phyloP scores from a whole-genome alignment of 371 early-diverging fungal species.

The Mucor velutinosus region DNA sequence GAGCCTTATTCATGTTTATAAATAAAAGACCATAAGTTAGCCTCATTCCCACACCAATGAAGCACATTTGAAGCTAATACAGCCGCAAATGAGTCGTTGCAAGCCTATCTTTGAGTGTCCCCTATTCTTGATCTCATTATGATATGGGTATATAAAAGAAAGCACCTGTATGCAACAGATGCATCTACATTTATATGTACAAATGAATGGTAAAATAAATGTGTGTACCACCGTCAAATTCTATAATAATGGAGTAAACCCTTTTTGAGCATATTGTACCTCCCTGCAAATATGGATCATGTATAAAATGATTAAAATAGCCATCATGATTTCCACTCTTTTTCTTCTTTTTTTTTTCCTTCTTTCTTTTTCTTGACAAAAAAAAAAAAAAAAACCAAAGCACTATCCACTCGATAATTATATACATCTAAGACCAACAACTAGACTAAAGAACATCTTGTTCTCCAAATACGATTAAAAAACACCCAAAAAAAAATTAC shows the following conservation, averaged over 20 bases:
- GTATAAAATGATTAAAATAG: background rate
- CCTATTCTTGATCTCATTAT: no score
- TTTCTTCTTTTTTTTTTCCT: constrained; percentile 2
- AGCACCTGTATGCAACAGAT: background rate
- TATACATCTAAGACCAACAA: background rate
- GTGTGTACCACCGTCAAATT: background rate
- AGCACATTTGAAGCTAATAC: no score
- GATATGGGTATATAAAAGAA: background rate
- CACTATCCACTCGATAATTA: background rate
- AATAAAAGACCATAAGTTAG: no score
- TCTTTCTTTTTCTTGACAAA: background rate
- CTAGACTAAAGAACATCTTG: background rate
- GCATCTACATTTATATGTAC: background rate
- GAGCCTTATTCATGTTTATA: no score
- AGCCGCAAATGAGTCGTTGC: no score
- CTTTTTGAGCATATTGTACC: background rate
- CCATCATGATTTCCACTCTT: background rate
- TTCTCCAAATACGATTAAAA: background rate
- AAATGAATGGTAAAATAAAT: background rate
- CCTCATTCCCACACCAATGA: no score
- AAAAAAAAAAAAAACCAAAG: background rate
- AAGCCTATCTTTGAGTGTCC: no score
- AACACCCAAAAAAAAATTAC: constrained; percentile 7
- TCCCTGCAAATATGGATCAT: background rate
- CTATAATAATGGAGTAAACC: background rate